phyloP scores from a whole-genome alignment of 352 stramenopile species.

The Pythium grandisporangium region DNA sequence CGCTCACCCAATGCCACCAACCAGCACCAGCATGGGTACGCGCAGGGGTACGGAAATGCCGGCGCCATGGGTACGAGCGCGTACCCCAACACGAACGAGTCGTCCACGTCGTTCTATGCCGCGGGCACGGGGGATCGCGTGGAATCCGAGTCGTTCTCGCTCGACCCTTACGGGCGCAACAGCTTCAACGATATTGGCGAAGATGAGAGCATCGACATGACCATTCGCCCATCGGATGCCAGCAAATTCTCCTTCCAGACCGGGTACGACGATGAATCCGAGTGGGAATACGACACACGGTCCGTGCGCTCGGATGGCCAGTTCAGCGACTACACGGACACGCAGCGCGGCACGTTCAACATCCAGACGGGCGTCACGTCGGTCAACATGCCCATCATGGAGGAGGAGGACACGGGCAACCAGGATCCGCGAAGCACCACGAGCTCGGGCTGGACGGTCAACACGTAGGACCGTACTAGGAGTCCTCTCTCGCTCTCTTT shows the following conservation, averaged over 20 bases:
- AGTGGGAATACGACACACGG: conserved; percentile 60
- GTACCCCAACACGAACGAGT: too few species aligned
- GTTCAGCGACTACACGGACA: conserved; percentile 16
- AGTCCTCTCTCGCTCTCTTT: too few species aligned
- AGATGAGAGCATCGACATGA: conserved; percentile 25
- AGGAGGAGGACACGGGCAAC: conserved; percentile 49
- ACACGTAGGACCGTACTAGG: too few species aligned
- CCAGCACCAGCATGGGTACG: conserved; percentile 4
- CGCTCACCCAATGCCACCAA: conserved; percentile 20
- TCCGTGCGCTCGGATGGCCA: conserved; percentile 28
- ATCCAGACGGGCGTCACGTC: conserved; percentile 17
- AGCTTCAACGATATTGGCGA: conserved; percentile 65
- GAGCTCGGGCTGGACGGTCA: conserved; percentile 46
- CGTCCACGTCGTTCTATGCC: neutral
- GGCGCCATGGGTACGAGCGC: too few species aligned
- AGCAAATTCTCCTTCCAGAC: conserved; percentile 75
- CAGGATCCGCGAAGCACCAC: conserved; percentile 23
- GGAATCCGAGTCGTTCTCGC: conserved; percentile 51
- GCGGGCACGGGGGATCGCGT: neutral
- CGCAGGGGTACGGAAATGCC: conserved; percentile 4
- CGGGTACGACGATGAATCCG: conserved; percentile 55
- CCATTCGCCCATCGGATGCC: conserved; percentile 38
- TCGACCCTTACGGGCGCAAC: conserved; percentile 56
- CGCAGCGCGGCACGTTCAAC: conserved; percentile 39
- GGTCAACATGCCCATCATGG: conserved; percentile 36